Conservation (phyloP, 2,329 filamentous ascomycete genomes). For the Talaromyces sp. region DNA sequence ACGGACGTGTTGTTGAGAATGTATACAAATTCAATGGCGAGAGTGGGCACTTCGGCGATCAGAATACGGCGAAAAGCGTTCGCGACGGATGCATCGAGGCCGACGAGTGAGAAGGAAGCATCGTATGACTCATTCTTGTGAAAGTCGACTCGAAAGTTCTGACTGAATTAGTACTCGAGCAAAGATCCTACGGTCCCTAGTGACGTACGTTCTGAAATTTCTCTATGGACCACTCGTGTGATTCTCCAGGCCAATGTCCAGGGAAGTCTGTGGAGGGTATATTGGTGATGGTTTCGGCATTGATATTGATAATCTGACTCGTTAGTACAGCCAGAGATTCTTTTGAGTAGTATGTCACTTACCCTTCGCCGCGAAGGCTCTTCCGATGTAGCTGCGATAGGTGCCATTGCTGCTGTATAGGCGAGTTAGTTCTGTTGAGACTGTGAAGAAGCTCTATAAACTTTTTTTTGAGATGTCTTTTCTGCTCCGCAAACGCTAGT, state of each 20-base stretch:
- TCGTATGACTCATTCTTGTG: conserved; percentile 77
- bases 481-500: conserved; percentile 14
- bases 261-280: conserved; percentile 89
- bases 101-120: conserved; percentile 83
- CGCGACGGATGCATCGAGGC: conserved; percentile 85
- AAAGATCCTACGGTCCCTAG: background rate
- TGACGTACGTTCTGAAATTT: conserved; percentile 60
- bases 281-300: conserved; percentile 85
- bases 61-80: conserved; percentile 97
- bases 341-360: conserved; percentile 4
- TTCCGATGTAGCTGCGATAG: conserved; percentile 40
- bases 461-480: conserved; percentile 16
- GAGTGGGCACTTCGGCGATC: conserved; percentile 86
- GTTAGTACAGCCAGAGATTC: background rate
- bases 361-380: conserved; percentile 45
- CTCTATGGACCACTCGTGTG: conserved; percentile 72
- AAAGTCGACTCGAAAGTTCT: conserved; percentile 71
- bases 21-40: conserved; percentile 92
- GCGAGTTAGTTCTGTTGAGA: background rate
- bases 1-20: conserved; percentile 96
- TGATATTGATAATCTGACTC: conserved; percentile 74
- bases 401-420: conserved; percentile 37
- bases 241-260: conserved; percentile 83
- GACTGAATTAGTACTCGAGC: conserved; percentile 12
- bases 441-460: background rate